Evolutionary conservation across 257 asterid genomes (phyloP).

Genomic region (Apocynum venetum): DNA sequence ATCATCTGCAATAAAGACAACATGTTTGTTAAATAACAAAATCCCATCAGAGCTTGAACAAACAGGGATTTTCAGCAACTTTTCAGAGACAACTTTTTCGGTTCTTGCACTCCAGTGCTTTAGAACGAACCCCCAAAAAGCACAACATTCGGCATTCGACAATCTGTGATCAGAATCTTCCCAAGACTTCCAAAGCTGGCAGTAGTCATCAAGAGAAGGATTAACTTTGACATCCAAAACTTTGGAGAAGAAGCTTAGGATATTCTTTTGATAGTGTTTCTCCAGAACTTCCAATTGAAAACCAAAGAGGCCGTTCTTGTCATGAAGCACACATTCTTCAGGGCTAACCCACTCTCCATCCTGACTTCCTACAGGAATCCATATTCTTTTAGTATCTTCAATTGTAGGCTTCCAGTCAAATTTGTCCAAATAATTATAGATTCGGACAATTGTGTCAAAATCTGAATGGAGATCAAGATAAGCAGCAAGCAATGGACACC

Average conservation of each 20-base stretch:
- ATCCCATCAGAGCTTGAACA: conserved; percentile 19
- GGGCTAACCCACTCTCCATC: conserved; percentile 31
- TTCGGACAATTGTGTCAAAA: conserved; percentile 24
- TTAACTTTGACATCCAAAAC: conserved; percentile 22
- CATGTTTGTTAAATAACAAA: conserved; percentile 23
- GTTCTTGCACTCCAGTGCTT: conserved; percentile 25
- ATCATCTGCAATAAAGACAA: conserved; percentile 36
- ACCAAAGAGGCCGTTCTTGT: conserved; percentile 27
- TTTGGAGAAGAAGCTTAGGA: conserved; percentile 24
- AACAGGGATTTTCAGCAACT: conserved; percentile 26
- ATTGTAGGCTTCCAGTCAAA: conserved; percentile 23
- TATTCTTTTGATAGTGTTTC: conserved; percentile 14
- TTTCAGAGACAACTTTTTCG: conserved; percentile 15
- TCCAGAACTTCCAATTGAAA: conserved; percentile 23
- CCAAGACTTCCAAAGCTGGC: conserved; percentile 33
- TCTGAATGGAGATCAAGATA: conserved; percentile 20
- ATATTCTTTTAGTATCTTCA: conserved; percentile 17
- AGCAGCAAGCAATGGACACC: conserved; percentile 24
- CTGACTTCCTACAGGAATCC: conserved; percentile 31
- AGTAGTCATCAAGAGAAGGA: conserved; percentile 32
- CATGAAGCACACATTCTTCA: conserved; percentile 32
- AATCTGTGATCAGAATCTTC: conserved; percentile 19
- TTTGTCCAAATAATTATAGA: conserved; percentile 22
- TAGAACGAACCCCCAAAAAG: conserved; percentile 33
- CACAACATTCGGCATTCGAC: conserved; percentile 22